Base-by-base conservation (phyloP, 306 rosid species). In the Rosa rugosa region DNA sequence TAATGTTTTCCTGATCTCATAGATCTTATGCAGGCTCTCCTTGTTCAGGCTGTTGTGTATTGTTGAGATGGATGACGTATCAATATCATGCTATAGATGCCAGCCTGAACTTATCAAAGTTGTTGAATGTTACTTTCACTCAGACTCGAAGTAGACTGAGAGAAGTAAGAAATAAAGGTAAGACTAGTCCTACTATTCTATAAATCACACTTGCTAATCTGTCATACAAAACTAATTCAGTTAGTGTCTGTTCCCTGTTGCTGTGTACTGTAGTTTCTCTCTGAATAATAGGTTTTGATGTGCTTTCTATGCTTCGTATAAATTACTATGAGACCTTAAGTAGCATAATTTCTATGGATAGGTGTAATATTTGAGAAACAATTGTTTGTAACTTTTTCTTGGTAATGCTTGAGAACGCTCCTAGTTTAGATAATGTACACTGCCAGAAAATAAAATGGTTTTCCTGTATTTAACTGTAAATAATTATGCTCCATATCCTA, bases 31-130 rank as follows among this genome's bases (percentile, higher is more conserved):
- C 50, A 23, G 71, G 59, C 3, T 60, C 59, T 10, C 45, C 31
- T 27, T 44, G 59, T 60, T 60, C 79, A 75, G 70, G 71, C 71
- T 25, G 71, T 57, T 42, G 71, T 31, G 18, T 62, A 75, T 44
- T 62, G 59, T 20, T 62, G 71, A 62, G 59, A 62, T 45, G 60
- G 79, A 62, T 31, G 71, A 5, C 27, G 5, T 74, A 11, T 50
- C 77, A 75, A 23, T 42, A 22, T 57, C 5, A 57, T 72, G 64
- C 47, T 18, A 51, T 22, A 51, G 64, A 14, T 34, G 65, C 47
- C 20, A 34, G 40, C 64, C 31, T 40, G 38, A 74, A 59, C 78
- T 14, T 57, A 56, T 42, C 53, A 40, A 40, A 40, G 50, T 42
- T 54, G 23, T 50, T 45, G 18, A 71, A 31, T 46, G 75, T 54